These are phyloP conservation scores for Populus euphratica DNA, from an alignment of 345 rosid genomes.

Conservation along the genomic window DNA sequence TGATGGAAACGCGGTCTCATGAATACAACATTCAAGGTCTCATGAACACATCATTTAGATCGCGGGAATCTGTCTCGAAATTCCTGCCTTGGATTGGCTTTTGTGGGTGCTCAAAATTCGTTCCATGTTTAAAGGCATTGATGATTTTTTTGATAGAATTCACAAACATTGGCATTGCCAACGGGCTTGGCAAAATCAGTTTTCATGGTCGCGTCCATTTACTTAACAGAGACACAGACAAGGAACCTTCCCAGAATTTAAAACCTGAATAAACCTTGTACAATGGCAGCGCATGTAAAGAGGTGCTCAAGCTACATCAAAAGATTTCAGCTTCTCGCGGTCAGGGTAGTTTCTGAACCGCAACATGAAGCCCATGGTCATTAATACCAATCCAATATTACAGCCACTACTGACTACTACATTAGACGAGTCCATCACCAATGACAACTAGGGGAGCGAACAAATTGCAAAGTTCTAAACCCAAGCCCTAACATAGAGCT, in stretches of 20 bases:
- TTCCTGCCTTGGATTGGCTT: background rate
- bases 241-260: background rate
- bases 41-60: background rate
- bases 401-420: background rate
- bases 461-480: background rate
- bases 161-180: no score
- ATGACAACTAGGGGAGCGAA: background rate
- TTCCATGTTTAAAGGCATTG: background rate
- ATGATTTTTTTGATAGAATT: no score
- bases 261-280: background rate
- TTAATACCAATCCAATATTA: background rate
- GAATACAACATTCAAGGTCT: background rate
- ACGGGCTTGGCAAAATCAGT: background rate
- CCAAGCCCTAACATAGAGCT: background rate
- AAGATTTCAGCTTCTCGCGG: no score
- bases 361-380: no score
- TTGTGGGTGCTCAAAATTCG: background rate
- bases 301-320: no score
- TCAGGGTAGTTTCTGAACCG: no score
- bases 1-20: background rate
- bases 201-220: background rate
- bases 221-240: background rate
- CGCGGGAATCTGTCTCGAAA: background rate
- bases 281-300: background rate
- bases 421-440: background rate